Evolutionary conservation across 1,284 basidiomycete genomes (phyloP), one percentile per base, ranked within the genome.

Genomic region (Marasmius sp.): DNA sequence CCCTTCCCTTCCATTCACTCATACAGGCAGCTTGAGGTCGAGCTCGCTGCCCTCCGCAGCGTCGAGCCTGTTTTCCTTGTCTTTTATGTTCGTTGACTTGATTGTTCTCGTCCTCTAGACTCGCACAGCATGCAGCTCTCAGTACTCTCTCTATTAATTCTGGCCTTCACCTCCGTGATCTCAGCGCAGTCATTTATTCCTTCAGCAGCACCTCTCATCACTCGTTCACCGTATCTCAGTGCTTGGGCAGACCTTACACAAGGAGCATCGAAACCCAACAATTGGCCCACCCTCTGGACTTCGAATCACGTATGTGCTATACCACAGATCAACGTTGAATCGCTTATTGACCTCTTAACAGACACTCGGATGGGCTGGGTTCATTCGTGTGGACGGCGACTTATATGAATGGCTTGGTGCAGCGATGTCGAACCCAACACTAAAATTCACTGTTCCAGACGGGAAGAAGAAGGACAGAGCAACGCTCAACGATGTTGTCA

Each of bases 171-270:
- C 36, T 27, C 27, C 27, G 27, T 27, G 27, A 27, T 27, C 27
- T 27, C 27, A 27, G 27, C 27, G 27, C 34, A 34, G 52, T 56
- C 60, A 37, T 64, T 61, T 36, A 50, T 22, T 27, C 64, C 64
- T n/a, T 22, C 61, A 10, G 53, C 36, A 56, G 63, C 61, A 41
- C 74, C 72, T 7, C 69, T 77, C 18, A 72, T 74, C 20, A 71
- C 77, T 20, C 71, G 74, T 8, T 73, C 76, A 4, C 76, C 77
- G 5, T 77, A 77, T 61, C 67, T 77, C 39, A 75, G 72, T 55
- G 63, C 66, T 12, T 78, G 77, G 76, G 61, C 75, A 10, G 52
- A 34, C n/a, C 33, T 37, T 8, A 54, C 18, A 14, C 12, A 27
- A 53, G 33, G 34, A 34, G 33, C 52, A 18, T 37, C n/a, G 18